Percentiles rank a stretch among this genome's conserved stretches.
Evolutionary conservation across 192 early-diverging fungal species (phyloP).

Genomic region (Phlyctochytrium planicorne): DNA sequence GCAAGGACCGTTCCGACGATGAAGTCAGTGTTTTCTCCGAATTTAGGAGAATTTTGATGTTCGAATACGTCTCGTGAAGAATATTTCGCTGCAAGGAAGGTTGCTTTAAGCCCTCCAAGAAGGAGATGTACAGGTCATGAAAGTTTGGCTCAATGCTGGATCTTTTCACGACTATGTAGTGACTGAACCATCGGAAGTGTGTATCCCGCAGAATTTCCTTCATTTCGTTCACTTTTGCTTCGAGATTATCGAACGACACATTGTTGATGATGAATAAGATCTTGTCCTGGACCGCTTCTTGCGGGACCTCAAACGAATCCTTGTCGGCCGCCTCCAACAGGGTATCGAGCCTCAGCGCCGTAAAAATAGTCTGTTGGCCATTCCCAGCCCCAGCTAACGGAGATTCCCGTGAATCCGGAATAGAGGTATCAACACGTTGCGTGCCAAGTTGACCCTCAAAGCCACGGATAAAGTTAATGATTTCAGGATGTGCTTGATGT

Average conservation of each 20-base stretch:
- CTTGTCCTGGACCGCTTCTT: constrained; percentile 78
- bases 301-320: constrained; percentile 49
- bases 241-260: constrained; percentile 80
- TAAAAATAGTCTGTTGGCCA: constrained; percentile 57
- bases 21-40: constrained; percentile 91
- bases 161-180: constrained; percentile 92
- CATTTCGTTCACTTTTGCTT: constrained; percentile 74
- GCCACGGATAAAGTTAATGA: constrained; percentile 64
- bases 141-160: constrained; percentile 97
- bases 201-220: constrained; percentile 67
- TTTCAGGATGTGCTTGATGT: constrained; percentile 72
- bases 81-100: constrained; percentile 71
- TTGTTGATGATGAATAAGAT: constrained; percentile 98
- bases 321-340: constrained; percentile 44
- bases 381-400: constrained; percentile 12
- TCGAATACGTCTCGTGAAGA: constrained; percentile 84
- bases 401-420: constrained; percentile 2
- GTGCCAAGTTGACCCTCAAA: constrained; percentile 34
- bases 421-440: no score
- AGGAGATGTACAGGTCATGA: constrained; percentile 84
- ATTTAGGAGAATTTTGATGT: constrained; percentile 86
- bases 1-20: constrained; percentile 79
- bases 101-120: constrained; percentile 75
- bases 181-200: constrained; percentile 86
- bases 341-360: constrained; percentile 59